Base-by-base conservation (phyloP, 768 basidiomycete genomes). In the Calvatia gigantea region DNA sequence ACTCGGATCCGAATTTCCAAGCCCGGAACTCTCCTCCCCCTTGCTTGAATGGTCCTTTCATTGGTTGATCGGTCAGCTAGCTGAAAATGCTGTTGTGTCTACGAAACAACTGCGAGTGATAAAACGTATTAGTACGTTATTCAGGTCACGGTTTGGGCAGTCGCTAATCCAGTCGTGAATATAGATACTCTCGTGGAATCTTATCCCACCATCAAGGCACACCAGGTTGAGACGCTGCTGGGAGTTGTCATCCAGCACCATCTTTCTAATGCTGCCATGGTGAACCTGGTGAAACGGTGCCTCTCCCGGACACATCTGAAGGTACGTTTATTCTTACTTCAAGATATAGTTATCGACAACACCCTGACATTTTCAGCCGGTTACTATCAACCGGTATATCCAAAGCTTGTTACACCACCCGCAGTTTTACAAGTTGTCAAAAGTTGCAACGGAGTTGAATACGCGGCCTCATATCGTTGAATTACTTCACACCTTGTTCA, bases 401-500 rank as follows among this genome's bases (percentile, higher is more conserved):
- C 93, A 95, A 73, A 81, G 77, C 19, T 76, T 93, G 55, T 67
- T 94, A 19, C 87, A 90, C 60, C 84, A 89, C 59, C 71, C 79
- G 3, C 74, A 83, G 9, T 86, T 94, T 65, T 78, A 74, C 66
- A 76, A 73, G 42, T 53, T 80, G 11, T 79, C 77, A 41, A 65
- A 68, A 8, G 50, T 57, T 1, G 56, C 65, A 8, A 53, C 56
- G n/a, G 65, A 61, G 27, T 60, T 62, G 11, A 4, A 63, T 69
- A 28, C 77, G 84, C 19, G 74, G 79, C 21, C 70, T 75, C 2
- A 65, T 89, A 27, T 73, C 42, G 25, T 86, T 33, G 61, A 70
- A n/a, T 68, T 91, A 1, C 69, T 95, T 3, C 75, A 83, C 42
- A 69, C 72, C 2, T 75, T 96, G 1, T 97, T 95, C 74, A 68